Evolutionary conservation across 2,329 filamentous ascomycete genomes (phyloP), one percentile per base, ranked within the genome.

Genomic region (Claviceps spartinae): DNA sequence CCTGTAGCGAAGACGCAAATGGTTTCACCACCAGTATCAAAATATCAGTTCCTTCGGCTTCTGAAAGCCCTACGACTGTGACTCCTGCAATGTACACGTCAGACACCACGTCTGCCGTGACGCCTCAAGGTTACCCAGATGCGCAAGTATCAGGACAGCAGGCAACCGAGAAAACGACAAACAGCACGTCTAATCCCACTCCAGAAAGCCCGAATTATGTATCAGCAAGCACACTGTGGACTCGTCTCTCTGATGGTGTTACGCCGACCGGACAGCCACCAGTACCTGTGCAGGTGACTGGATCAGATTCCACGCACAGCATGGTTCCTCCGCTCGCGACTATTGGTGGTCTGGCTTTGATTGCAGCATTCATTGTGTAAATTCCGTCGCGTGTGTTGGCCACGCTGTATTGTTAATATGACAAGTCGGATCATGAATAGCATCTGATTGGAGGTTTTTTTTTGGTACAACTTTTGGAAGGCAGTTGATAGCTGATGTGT

Each of bases 291-390:
- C 59, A 55, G 24, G 60, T 68, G 2, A 55, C 55, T 5, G 55
- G 59, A 4, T 66, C 66, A 3, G 58, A 59, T 45, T 63, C 63
- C 2, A 57, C 50, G 1, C 57, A 53, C 16, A 56, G 57, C 20
- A 55, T 55, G 2, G 44, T 61, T 16, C 55, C 59, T 5, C 52
- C 59, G 3, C 47, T 66, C 9, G 47, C 53, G 6, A 56, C 50
- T 2, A 54, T 67, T 41, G 55, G 56, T 8, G 57, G 57, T n/a
- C 47, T 67, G 1, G 52, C 62, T 16, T 26, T 67, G 5, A 51
- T 65, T 52, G 62, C 57, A 36, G 58, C 54, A 24, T 56, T 62
- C 48, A 58, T 63, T 14, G 57, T 62, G 49, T 63, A 55, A 45
- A 37, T 5, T n/a, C 9, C 40, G 16, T 7, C 26, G 43, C 24